These are phyloP conservation scores for Cenchrus fungigraminus DNA, from an alignment of 176 grass and related monocot species.

Conservation along the genomic window DNA sequence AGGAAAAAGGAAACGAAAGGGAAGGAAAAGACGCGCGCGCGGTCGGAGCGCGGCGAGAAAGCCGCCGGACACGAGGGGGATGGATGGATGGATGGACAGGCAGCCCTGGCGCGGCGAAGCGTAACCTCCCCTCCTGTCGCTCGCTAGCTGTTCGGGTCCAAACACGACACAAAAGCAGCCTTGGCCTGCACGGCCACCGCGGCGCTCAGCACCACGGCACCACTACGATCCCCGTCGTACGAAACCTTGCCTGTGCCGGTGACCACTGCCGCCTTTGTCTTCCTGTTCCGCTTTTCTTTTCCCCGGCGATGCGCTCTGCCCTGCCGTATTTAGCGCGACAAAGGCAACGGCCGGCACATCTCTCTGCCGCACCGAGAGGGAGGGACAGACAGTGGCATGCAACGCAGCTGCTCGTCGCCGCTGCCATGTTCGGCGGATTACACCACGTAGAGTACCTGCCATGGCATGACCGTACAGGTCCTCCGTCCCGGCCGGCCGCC, in stretches of 20 bases:
- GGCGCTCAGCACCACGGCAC: too few species aligned
- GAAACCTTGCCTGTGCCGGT: neutral
- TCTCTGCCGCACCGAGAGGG: neutral
- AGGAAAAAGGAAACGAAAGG: neutral
- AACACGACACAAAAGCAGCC: neutral
- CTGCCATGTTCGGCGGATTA: neutral
- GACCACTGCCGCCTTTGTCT: neutral
- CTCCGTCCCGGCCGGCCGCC: neutral
- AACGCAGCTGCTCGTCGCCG: conserved; percentile 1
- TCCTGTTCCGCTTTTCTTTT: neutral
- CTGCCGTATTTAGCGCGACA: neutral
- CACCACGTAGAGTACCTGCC: neutral
- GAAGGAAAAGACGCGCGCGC: neutral
- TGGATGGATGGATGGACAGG: neutral
- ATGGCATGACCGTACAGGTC: neutral
- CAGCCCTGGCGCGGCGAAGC: neutral
- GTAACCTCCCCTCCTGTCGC: neutral
- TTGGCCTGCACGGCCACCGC: neutral
- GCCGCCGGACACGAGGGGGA: neutral
- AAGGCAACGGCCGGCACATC: neutral
- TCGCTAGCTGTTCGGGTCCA: neutral
- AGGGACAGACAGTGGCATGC: neutral
- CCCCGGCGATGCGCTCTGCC: neutral
- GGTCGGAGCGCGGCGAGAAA: neutral
- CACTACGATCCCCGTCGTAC: neutral